These are phyloP conservation scores for Physcomitrellopsis africana DNA, from an alignment of 225 moss, liverwort and hornwort genomes.

Conservation along the genomic window DNA sequence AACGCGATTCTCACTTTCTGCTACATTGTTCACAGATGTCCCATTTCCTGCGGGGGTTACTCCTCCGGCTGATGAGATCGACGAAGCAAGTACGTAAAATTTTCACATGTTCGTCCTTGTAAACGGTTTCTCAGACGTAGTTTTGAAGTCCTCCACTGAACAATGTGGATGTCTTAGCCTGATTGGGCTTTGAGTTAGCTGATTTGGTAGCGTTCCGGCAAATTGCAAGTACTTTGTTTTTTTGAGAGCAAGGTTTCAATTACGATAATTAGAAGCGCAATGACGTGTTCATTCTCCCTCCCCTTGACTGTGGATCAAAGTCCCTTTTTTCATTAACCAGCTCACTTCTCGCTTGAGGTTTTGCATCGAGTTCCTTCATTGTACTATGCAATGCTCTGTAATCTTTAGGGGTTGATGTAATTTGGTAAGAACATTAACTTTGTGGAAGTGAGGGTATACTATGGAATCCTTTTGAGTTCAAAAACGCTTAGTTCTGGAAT, in stretches of 20 bases:
- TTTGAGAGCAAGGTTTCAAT: not conserved
- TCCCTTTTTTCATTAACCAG: not conserved
- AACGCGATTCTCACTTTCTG: slow-evolving; percentile 18
- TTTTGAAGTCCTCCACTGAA: slow-evolving; percentile 3
- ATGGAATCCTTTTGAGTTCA: slow-evolving; percentile 3
- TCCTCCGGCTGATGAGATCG: slow-evolving; percentile 84
- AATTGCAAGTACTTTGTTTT: not conserved
- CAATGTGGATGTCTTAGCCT: not conserved
- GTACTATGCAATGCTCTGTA: not conserved
- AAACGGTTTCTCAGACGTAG: not conserved
- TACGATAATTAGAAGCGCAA: not conserved
- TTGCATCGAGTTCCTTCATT: not conserved
- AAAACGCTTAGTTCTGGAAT: not conserved
- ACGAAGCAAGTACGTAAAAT: slow-evolving; percentile 68
- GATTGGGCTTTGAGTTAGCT: not conserved
- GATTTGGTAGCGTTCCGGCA: not conserved
- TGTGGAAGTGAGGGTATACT: not conserved
- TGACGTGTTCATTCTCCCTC: not conserved
- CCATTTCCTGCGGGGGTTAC: slow-evolving; percentile 79
- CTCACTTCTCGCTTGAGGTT: slow-evolving; percentile 4
- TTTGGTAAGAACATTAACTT: slow-evolving; percentile 13
- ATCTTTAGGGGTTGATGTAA: not conserved
- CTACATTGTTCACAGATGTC: slow-evolving; percentile 53
- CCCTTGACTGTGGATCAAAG: not conserved
- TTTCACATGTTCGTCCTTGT: not conserved